Percentiles rank a stretch among this genome's conserved stretches.
phyloP scores from a whole-genome alignment of 148 eudicot species.

The Cornus suecica region DNA sequence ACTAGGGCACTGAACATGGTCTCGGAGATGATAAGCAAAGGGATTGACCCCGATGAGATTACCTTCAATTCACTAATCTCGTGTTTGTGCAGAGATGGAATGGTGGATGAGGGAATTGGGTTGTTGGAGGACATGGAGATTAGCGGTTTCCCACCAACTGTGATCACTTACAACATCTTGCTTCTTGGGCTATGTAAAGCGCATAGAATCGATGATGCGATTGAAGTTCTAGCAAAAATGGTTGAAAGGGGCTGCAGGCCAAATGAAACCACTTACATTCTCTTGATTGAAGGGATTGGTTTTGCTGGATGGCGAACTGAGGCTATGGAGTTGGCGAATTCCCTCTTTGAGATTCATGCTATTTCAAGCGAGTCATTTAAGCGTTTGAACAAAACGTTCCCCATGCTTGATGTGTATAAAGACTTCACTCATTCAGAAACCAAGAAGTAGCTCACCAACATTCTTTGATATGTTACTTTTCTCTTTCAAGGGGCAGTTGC shows the following conservation, averaged over 20 bases:
- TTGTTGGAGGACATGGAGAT: conserved; percentile 49
- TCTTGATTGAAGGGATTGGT: conserved; percentile 66
- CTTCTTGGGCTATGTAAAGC: conserved; percentile 67
- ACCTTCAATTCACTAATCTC: conserved; percentile 70
- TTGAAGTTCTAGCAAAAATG: conserved; percentile 50
- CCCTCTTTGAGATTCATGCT: conserved; percentile 31
- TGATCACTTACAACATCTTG: conserved; percentile 58
- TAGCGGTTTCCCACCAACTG: conserved; percentile 35
- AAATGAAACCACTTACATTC: conserved; percentile 60
- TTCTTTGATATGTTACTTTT: too few species aligned
- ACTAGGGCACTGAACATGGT: conserved; percentile 40
- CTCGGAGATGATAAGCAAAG: conserved; percentile 49
- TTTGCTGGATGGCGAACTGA: conserved; percentile 57
- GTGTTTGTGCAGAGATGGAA: conserved; percentile 61
- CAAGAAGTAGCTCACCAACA: neutral
- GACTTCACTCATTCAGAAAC: conserved; percentile 17
- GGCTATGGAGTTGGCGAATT: conserved; percentile 54
- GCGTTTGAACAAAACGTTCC: conserved; percentile 54
- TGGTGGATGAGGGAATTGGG: conserved; percentile 58
- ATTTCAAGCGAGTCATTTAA: conserved; percentile 37
- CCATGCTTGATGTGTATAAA: conserved; percentile 28
- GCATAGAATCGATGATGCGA: conserved; percentile 52
- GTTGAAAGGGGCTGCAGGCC: conserved; percentile 49
- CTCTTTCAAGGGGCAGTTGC: too few species aligned
- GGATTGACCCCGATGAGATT: conserved; percentile 63